Evolutionary conservation across 2,329 filamentous ascomycete species (phyloP).

Genomic region (Ceratocystis huliohia): DNA sequence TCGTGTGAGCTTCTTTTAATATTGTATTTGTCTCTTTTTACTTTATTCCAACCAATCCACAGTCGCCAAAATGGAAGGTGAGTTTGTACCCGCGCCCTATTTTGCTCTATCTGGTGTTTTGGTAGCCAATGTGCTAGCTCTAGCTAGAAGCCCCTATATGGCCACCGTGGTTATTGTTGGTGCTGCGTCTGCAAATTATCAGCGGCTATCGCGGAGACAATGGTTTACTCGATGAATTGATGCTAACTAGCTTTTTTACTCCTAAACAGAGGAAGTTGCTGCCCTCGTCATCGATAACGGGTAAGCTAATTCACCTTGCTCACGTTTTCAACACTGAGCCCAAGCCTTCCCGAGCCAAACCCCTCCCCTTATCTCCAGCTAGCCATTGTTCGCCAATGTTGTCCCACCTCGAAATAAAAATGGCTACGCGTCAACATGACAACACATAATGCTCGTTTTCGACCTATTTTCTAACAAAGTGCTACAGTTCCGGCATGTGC

Average conservation of each 20-base stretch:
- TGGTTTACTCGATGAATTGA: background rate
- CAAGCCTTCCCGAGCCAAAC: conserved; percentile 16
- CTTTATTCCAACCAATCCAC: conserved; percentile 22
- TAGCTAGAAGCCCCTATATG: background rate
- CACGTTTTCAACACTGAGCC: conserved; percentile 28
- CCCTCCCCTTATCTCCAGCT: conserved; percentile 16
- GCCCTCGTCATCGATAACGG: conserved; percentile 99
- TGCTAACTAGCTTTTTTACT: conserved; percentile 5
- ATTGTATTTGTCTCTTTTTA: conserved; percentile 21
- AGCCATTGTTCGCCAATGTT: conserved; percentile 15
- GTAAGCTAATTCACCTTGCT: conserved; percentile 52
- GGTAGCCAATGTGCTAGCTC: conserved; percentile 12
- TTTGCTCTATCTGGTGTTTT: conserved; percentile 12
- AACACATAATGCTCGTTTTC: background rate
- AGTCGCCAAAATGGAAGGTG: conserved; percentile 52
- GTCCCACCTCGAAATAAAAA: background rate
- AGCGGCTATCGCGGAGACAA: background rate
- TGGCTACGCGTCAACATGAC: background rate
- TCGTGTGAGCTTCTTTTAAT: conserved; percentile 23
- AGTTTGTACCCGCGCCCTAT: conserved; percentile 35
- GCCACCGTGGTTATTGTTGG: background rate
- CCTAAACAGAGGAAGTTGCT: conserved; percentile 86
- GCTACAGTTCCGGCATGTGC: conserved; percentile 94
- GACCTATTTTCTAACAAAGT: conserved; percentile 14
- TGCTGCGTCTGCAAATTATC: background rate